A percentile compares a stretch with the other conserved stretches of the same genome.
Conservation (phyloP, 306 rosid species). For the Cucurbita argyrosperma region DNA sequence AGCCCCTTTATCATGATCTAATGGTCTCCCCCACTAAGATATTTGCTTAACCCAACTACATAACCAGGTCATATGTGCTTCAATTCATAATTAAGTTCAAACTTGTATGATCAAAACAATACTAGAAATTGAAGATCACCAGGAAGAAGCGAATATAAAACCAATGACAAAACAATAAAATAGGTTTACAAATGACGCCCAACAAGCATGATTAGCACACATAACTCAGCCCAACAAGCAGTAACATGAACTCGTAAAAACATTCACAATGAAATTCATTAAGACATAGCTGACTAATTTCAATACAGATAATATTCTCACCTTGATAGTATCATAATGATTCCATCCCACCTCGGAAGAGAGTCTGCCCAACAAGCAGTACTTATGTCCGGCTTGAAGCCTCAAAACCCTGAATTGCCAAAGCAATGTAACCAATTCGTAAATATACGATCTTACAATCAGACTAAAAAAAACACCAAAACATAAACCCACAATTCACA, state of each 20-base stretch:
- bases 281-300: background rate
- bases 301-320: background rate
- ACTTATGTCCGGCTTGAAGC: slow-evolving; percentile 66
- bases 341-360: slow-evolving; percentile 56
- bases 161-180: background rate
- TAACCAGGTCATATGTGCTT: background rate
- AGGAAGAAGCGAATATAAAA: background rate
- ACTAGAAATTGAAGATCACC: background rate
- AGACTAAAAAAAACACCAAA: background rate
- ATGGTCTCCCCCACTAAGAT: too few species aligned
- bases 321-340: slow-evolving; percentile 26
- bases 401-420: slow-evolving; percentile 42
- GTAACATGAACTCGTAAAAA: background rate
- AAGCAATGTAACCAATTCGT: background rate
- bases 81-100: background rate
- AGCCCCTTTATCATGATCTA: too few species aligned
- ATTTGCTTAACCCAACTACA: background rate
- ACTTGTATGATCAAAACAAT: background rate
- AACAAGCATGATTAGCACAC: background rate
- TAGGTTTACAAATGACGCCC: background rate
- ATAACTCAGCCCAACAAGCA: background rate
- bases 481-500: background rate
- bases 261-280: background rate
- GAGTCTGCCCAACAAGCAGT: slow-evolving; percentile 39
- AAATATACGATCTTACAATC: background rate